Base-by-base conservation (phyloP, 192 early-diverging fungal species). In the Linnemannia elongata region DNA sequence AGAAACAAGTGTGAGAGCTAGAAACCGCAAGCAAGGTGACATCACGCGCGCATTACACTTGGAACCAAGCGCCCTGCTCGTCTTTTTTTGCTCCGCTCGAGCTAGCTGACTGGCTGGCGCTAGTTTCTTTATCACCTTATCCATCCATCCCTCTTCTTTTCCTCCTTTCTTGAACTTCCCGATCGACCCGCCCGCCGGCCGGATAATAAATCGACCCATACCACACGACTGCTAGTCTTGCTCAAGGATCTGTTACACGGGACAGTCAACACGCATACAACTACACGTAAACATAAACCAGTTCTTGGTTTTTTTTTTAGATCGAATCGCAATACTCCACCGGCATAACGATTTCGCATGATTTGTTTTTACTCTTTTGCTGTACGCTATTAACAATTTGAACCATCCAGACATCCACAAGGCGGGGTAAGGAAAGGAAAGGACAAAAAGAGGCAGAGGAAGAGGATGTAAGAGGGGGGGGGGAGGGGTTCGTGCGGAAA, bases 1-100 rank as follows among this genome's bases (percentile, higher is more conserved):
- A 27, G 24, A 60, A 57, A 24, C 22, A 60, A 66, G 30, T 35
- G 49, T 4, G 18, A 66, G 60, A 33, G 13, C 10, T 8, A 63
- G 24, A n/a, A n/a, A n/a, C n/a, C n/a, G 42, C 44, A 66, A 66
- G 60, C 60, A 66, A 66, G 60, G 60, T 66, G 60, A 66, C 60
- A 66, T 66, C 60, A 66, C 60, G 60, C 60, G 60, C 60, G 27
- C n/a, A 13, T n/a, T 15, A 33, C 27, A 39, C 8, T 4, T 8
- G n/a, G 6, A 27, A 12, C 22, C 6, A 27, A 60, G 9, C 27
- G 17, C 27, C 33, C 30, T 2, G 13, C 44, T 15, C 13, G 44
- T 13, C 13, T 13, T 3, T 6, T 9, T 45, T 45, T 13, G 12
- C 38, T 39, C 38, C 38, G 38, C 38, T 39, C 38, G 6, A 39